Evolutionary conservation across 2,329 filamentous ascomycete species (phyloP).

Genomic region (Penicillium polonicum): DNA sequence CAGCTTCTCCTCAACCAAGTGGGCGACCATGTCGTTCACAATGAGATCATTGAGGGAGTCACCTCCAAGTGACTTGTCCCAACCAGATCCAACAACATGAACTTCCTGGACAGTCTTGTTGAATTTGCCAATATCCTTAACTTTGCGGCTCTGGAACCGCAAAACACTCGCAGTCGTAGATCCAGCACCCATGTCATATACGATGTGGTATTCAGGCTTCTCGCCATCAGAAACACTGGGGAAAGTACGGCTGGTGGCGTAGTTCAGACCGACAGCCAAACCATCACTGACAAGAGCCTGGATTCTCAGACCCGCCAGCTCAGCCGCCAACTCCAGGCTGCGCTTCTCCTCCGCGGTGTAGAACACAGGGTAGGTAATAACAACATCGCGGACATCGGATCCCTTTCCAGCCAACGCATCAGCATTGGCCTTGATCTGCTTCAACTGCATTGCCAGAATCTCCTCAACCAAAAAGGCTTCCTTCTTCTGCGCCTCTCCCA

Average conservation of each 20-base stretch:
- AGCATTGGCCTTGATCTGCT: conserved; percentile 86
- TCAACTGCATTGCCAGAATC: conserved; percentile 91
- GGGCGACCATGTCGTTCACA: conserved; percentile 79
- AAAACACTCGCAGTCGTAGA: conserved; percentile 88
- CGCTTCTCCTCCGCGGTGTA: conserved; percentile 89
- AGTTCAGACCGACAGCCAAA: conserved; percentile 89
- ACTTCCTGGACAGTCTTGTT: conserved; percentile 98
- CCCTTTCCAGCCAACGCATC: conserved; percentile 77
- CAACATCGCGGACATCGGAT: conserved; percentile 71
- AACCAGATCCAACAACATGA: conserved; percentile 80
- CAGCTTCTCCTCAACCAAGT: conserved; percentile 68
- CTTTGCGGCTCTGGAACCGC: conserved; percentile 80
- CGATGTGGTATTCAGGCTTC: conserved; percentile 85
- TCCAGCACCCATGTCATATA: conserved; percentile 97
- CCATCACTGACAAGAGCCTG: conserved; percentile 85
- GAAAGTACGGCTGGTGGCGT: conserved; percentile 87
- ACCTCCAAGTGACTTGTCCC: conserved; percentile 86
- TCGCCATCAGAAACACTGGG: conserved; percentile 77
- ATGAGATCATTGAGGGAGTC: conserved; percentile 86
- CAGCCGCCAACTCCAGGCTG: conserved; percentile 77
- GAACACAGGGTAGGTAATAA: conserved; percentile 86
- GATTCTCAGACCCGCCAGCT: conserved; percentile 83
- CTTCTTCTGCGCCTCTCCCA: conserved; percentile 63
- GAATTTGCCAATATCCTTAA: conserved; percentile 88
- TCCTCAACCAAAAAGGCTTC: conserved; percentile 77